Evolutionary conservation across 2,329 filamentous ascomycete species (phyloP).

Genomic region (Nigrospora osmanthi): DNA sequence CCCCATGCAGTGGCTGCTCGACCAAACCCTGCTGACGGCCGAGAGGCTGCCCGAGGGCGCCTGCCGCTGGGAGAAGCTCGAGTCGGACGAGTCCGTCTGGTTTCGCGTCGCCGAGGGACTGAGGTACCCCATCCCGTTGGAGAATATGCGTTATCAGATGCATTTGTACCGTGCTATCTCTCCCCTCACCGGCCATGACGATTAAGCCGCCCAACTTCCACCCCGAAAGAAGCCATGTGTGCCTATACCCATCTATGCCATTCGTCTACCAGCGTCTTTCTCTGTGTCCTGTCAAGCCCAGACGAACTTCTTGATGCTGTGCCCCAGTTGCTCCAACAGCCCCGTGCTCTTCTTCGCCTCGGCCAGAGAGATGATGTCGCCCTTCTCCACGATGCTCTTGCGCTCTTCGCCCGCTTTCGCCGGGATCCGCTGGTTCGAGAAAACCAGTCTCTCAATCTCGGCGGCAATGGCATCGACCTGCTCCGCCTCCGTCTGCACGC

Average conservation of each 20-base stretch:
- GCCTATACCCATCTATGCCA: background rate
- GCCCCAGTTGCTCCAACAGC: slow-evolving; percentile 76
- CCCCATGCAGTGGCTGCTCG: slow-evolving; percentile 88
- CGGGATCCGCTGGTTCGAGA: slow-evolving; percentile 34
- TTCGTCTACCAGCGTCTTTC: background rate
- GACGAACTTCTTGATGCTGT: slow-evolving; percentile 88
- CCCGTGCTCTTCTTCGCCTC: slow-evolving; percentile 86
- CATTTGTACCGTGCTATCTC: slow-evolving; percentile 60
- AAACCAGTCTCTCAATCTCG: slow-evolving; percentile 65
- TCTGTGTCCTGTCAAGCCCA: slow-evolving; percentile 49
- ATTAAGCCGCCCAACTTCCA: background rate
- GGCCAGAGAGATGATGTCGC: slow-evolving; percentile 72
- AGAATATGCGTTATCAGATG: slow-evolving; percentile 93
- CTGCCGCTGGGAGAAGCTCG: slow-evolving; percentile 63
- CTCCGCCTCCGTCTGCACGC: slow-evolving; percentile 44
- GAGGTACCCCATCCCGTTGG: slow-evolving; percentile 74
- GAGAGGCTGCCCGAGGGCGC: slow-evolving; percentile 7
- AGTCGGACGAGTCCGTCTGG: slow-evolving; percentile 74
- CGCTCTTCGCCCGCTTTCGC: slow-evolving; percentile 29
- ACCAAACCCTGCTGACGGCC: slow-evolving; percentile 60
- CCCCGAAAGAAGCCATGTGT: background rate
- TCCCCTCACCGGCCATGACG: background rate
- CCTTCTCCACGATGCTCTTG: slow-evolving; percentile 43
- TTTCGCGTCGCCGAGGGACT: slow-evolving; percentile 64
- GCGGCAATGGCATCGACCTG: slow-evolving; percentile 59